phyloP scores from a whole-genome alignment of 2,329 filamentous ascomycete species.

The Lecanicillium sp. region DNA sequence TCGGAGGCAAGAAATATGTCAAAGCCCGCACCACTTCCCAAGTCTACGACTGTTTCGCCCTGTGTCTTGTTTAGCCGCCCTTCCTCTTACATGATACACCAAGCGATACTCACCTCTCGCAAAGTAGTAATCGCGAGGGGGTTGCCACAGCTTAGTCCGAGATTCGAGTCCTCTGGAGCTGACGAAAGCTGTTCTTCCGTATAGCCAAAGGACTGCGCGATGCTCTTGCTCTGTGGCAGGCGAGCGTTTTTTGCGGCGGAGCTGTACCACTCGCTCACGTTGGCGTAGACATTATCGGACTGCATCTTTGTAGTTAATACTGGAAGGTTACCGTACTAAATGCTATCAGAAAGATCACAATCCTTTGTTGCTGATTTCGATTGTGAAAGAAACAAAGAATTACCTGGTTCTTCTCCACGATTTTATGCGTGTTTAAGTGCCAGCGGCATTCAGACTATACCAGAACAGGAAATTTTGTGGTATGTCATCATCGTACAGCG shows the following conservation, averaged over 20 bases:
- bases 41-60: conserved; percentile 49
- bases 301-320: conserved; percentile 15
- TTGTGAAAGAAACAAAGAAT: too few relatives aligned
- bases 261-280: conserved; percentile 27
- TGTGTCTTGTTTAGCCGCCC: conserved; percentile 13
- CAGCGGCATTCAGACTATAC: too few relatives aligned
- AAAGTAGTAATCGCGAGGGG: conserved; percentile 40
- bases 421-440: too few relatives aligned
- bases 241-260: conserved; percentile 18
- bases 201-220: conserved; percentile 47
- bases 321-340: too few relatives aligned
- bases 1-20: conserved; percentile 46
- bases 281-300: conserved; percentile 22
- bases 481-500: too few relatives aligned
- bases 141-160: conserved; percentile 47
- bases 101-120: conserved; percentile 24
- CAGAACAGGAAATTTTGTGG: too few relatives aligned
- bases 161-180: conserved; percentile 39
- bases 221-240: conserved; percentile 25
- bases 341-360: too few relatives aligned
- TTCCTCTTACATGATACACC: not conserved
- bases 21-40: conserved; percentile 50
- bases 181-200: conserved; percentile 34
- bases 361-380: too few relatives aligned
- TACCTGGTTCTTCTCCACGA: too few relatives aligned